Conservation (phyloP, 805 yeast genomes). For the Saturnispora zaruensis region DNA sequence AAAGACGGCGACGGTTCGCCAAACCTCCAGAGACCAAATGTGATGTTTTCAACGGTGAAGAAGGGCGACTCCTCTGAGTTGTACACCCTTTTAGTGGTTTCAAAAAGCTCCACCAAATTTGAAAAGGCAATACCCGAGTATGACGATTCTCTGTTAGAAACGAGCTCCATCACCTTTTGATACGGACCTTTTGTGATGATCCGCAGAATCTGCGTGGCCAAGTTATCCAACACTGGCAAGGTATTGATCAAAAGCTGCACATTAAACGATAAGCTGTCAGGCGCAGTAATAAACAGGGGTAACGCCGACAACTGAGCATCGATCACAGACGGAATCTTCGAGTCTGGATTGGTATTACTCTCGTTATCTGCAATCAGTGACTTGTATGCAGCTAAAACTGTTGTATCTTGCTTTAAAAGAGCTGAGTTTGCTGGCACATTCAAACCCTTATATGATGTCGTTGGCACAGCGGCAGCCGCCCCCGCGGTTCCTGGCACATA, state of each 20-base stretch:
- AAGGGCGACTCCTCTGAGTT: conserved; percentile 63
- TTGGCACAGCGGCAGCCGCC: background rate
- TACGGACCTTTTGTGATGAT: conserved; percentile 66
- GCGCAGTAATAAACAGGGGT: conserved; percentile 50
- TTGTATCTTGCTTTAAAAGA: conserved; percentile 21
- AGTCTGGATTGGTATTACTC: conserved; percentile 6
- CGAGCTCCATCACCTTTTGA: conserved; percentile 63
- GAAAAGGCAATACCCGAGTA: conserved; percentile 57
- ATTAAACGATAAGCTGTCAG: conserved; percentile 48
- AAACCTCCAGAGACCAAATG: conserved; percentile 63
- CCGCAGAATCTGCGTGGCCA: conserved; percentile 72
- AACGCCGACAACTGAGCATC: conserved; percentile 51
- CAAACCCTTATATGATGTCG: conserved; percentile 22
- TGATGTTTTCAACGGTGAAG: conserved; percentile 57
- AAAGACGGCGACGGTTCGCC: conserved; percentile 51
- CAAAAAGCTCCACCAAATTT: conserved; percentile 66
- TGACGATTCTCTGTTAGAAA: conserved; percentile 50
- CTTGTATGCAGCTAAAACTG: conserved; percentile 24
- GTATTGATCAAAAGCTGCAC: conserved; percentile 59
- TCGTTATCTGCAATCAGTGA: conserved; percentile 19
- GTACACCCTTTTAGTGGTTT: conserved; percentile 64
- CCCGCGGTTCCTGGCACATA: conserved; percentile 7
- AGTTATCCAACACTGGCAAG: conserved; percentile 69
- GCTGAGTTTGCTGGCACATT: conserved; percentile 30
- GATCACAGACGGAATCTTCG: conserved; percentile 19